Evolutionary conservation across 208 protist genomes (phyloP).

Genomic region (Sergeia podlipaevii): DNA sequence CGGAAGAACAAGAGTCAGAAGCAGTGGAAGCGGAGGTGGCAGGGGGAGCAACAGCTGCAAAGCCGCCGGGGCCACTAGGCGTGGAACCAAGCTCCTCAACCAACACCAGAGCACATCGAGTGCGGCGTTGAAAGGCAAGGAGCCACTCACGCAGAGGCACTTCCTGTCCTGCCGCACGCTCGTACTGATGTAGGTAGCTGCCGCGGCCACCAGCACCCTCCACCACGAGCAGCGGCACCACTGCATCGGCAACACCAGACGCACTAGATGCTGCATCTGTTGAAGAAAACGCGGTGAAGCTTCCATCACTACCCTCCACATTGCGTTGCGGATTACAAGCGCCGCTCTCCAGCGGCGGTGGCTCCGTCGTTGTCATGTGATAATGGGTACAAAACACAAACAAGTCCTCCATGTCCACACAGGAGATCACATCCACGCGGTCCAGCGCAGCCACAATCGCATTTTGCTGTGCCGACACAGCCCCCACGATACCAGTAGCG

Average conservation of each 20-base stretch:
- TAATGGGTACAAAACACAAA: background rate
- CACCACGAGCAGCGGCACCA: conserved; percentile 52
- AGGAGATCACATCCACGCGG: conserved; percentile 48
- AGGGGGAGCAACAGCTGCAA: background rate
- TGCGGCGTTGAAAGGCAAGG: conserved; percentile 51
- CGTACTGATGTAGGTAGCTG: conserved; percentile 43
- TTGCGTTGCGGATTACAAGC: background rate
- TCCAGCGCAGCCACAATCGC: conserved; percentile 25
- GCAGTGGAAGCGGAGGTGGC: background rate
- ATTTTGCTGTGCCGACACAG: conserved; percentile 13
- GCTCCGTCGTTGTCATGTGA: too few relatives aligned
- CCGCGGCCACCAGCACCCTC: conserved; percentile 32
- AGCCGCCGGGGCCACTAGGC: background rate
- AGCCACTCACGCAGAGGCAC: conserved; percentile 48
- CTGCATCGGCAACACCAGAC: background rate
- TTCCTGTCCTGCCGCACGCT: conserved; percentile 37
- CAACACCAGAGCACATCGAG: conserved; percentile 55
- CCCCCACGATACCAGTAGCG: background rate
- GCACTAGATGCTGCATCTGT: background rate
- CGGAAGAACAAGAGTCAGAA: too few relatives aligned
- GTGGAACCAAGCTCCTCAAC: conserved; percentile 26
- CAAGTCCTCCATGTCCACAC: conserved; percentile 30
- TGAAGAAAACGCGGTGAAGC: background rate
- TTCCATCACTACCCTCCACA: background rate
- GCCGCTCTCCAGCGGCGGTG: too few relatives aligned